Base-by-base conservation (phyloP, 139 green algal species). In the Chlamydomonas eustigma region DNA sequence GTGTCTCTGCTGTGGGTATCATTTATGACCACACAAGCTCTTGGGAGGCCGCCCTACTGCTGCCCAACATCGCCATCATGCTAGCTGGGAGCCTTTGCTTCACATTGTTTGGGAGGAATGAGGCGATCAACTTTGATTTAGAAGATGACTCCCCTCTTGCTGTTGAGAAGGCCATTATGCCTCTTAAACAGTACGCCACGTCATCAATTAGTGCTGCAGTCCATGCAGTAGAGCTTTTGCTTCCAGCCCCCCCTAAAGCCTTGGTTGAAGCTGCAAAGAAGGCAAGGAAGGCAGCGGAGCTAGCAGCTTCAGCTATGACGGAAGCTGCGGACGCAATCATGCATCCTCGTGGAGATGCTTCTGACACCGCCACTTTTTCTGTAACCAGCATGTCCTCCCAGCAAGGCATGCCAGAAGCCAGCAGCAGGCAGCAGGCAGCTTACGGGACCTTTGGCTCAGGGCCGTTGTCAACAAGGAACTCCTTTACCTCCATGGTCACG, bases 41-140 rank as follows among this genome's bases (percentile, higher is more conserved):
- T 35, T 98, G 94, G 93, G 44, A 80, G 3, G 25, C 86, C 32
- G 84, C 90, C 2, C 88, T 98, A 5, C 97, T 98, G 83, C 77
- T 78, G 28, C 93, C 93, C 12, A 84, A 75, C 67, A 83, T 89
- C 5, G 76, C 88, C 52, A 75, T 95, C 77, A 92, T 95, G 81
- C 31, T 94, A 22, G 83, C 80, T 1, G 91, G 90, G 3, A 76
- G 85, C 1, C 51, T 39, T 6, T 80, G 79, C 18, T 92, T 85
- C 66, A 70, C 35, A 30, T 31, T 79, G 25, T 86, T 68, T 35
- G 83, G 83, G 39, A 73, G 34, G 28, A 84, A 83, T 30, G 84
- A 90, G 0, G 28, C 58, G 28, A 81, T 84, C 37, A 79, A 87
- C 71, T 90, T 90, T 66, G 76, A 84, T 65, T 34, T 71, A 0